Base-by-base conservation (phyloP, 2,329 filamentous ascomycete genomes). In the Aspergillus neoniger region DNA sequence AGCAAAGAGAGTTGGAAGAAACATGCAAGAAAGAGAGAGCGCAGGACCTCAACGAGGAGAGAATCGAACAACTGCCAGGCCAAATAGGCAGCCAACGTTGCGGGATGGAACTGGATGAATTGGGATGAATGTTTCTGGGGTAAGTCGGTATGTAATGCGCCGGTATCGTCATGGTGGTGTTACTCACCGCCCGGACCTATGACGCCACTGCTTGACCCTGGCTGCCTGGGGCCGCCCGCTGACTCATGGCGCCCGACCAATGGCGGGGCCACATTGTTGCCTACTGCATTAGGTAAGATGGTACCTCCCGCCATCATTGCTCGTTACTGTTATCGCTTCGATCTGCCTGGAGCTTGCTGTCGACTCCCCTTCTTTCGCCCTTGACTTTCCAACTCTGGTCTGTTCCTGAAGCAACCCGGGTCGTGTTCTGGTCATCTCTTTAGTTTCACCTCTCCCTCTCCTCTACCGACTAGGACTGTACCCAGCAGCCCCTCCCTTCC, bases 151-250 rank as follows among this genome's bases (percentile, higher is more conserved):
- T 50, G 47, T 50, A 50, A 50, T 32, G 41, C 47, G 25, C n/a
- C 23, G 25, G 25, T 56, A 30, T 56, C 41, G 10, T 36, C 48
- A 3, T 3, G 6, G 41, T 10, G 30, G 17, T 9, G 32, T 49
- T 54, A 49, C 66, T 72, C 70, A 75, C 73, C 74, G 73, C 73
- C 70, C 68, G 17, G 38, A 44, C 63, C 68, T 70, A 73, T 73
- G 72, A 75, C 77, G 74, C 71, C 71, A 74, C 67, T 32, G 39
- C 60, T 23, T 53, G 21, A 56, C 32, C 28, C 49, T 47, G 55
- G 47, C 50, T 50, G 47, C 47, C 47, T 50, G 47, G 47, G 47
- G 28, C 47, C 23, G 1, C 21, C 25, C 1, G 59, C 57, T 65
- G 60, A 66, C 49, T 65, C 62, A 65, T 49, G 60, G 5, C 1